phyloP scores from a whole-genome alignment of 2,329 filamentous ascomycete genomes.

The Didymella exigua region DNA sequence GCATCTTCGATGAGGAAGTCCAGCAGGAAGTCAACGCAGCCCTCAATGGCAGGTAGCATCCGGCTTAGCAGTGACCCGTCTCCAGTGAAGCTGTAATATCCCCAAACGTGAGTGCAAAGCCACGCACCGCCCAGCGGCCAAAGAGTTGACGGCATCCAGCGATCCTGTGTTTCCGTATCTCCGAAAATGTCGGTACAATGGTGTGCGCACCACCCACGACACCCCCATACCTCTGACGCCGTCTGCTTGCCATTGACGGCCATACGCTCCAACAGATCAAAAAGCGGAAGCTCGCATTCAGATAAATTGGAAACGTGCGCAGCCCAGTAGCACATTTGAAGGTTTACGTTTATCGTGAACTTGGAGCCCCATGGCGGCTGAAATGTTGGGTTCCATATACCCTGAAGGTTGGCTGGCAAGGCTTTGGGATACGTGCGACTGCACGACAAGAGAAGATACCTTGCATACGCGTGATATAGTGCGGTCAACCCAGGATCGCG shows the following conservation, averaged over 20 bases:
- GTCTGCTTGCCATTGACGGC: conserved; percentile 37
- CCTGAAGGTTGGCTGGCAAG: conserved; percentile 54
- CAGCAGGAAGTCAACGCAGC: conserved; percentile 47
- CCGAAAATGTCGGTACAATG: conserved; percentile 39
- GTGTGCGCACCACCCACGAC: conserved; percentile 33
- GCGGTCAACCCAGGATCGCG: conserved; percentile 26
- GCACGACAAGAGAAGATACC: conserved; percentile 49
- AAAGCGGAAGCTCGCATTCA: conserved; percentile 51
- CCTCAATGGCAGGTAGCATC: conserved; percentile 41
- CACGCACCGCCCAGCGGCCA: conserved; percentile 39
- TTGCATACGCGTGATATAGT: conserved; percentile 49
- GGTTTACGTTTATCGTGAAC: conserved; percentile 60
- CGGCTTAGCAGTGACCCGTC: conserved; percentile 21
- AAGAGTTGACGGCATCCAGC: conserved; percentile 30
- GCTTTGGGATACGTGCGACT: conserved; percentile 32
- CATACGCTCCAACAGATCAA: conserved; percentile 50
- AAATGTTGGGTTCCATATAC: conserved; percentile 53
- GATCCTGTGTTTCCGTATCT: conserved; percentile 30
- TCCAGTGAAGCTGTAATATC: conserved; percentile 31
- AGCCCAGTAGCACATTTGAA: conserved; percentile 61
- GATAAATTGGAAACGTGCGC: conserved; percentile 30
- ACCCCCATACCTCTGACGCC: conserved; percentile 28
- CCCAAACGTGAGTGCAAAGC: conserved; percentile 32
- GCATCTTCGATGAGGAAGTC: conserved; percentile 47
- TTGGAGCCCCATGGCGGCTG: conserved; percentile 55